Conservation (phyloP, 2,329 filamentous ascomycete species). For the Magnaporthiopsis incrustans region DNA sequence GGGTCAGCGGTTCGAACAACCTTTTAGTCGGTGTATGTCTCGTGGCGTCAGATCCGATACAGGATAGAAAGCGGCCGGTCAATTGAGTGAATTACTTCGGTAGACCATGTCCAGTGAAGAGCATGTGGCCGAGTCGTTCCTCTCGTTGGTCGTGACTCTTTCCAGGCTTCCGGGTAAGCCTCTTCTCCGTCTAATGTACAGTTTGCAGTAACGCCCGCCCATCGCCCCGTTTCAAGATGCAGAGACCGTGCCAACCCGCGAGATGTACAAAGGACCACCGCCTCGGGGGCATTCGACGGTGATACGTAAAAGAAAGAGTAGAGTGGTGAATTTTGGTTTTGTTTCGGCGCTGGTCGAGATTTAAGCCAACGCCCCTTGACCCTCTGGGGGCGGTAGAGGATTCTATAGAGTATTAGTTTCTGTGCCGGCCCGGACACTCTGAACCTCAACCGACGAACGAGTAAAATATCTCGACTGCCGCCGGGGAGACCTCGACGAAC, state of each 20-base stretch:
- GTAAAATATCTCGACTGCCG: neutral
- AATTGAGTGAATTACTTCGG: neutral
- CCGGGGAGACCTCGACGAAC: conserved; percentile 31
- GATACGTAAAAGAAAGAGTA: neutral
- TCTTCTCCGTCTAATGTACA: neutral
- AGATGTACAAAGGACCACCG: neutral
- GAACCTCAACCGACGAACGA: too few species aligned
- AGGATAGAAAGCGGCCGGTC: neutral
- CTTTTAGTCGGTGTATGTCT: neutral
- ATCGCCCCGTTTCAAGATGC: neutral
- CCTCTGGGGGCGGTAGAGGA: conserved; percentile 9
- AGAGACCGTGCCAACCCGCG: neutral
- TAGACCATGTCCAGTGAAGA: too few species aligned
- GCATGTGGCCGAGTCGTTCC: neutral
- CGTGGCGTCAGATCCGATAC: neutral
- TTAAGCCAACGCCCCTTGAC: conserved; percentile 6
- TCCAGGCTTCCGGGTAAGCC: neutral
- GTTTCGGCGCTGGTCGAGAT: neutral
- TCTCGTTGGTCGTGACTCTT: neutral
- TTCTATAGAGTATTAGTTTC: neutral
- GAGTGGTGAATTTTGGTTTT: conserved; percentile 8
- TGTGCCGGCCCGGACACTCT: too few species aligned
- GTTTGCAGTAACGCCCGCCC: conserved; percentile 1
- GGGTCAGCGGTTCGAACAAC: too few species aligned
- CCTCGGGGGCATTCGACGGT: neutral